These are phyloP conservation scores for Penicillium occitanis DNA, from an alignment of 2,329 filamentous ascomycete genomes.

Conservation along the genomic window DNA sequence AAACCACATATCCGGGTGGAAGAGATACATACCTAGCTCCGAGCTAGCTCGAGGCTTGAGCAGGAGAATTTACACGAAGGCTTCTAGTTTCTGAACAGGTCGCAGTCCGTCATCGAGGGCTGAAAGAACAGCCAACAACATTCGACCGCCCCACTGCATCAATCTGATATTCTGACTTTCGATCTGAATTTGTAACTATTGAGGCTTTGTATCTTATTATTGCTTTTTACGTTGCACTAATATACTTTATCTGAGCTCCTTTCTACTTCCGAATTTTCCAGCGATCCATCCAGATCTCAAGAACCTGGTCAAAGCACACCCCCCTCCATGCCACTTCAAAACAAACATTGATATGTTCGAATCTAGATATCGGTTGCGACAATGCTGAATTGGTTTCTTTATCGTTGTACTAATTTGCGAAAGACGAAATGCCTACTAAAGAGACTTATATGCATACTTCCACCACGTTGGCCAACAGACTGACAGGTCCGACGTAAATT, in stretches of 20 bases:
- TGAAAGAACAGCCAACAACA: neutral
- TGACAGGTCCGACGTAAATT: constrained; percentile 7
- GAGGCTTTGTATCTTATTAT: neutral
- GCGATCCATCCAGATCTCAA: constrained; percentile 2
- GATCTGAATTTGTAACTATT: neutral
- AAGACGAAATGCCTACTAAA: neutral
- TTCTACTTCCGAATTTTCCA: constrained; percentile 3
- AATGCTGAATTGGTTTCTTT: no score
- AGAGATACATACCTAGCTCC: constrained; percentile 14
- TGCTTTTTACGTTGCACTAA: neutral
- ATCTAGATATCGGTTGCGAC: neutral
- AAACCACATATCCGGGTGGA: constrained; percentile 11
- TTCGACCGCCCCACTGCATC: neutral
- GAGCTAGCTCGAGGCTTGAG: constrained; percentile 7
- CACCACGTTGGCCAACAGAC: constrained; percentile 7
- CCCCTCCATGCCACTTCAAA: neutral
- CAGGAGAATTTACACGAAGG: constrained; percentile 19
- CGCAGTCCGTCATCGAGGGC: neutral
- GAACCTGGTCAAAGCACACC: constrained; percentile 5
- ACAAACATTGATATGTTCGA: constrained; percentile 3
- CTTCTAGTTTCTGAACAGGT: constrained; percentile 9
- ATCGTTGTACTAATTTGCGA: no score
- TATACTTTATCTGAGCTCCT: neutral
- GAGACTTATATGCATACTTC: neutral
- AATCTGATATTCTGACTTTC: neutral